Conservation (phyloP, 192 early-diverging fungal species). For the Dispira simplex region DNA sequence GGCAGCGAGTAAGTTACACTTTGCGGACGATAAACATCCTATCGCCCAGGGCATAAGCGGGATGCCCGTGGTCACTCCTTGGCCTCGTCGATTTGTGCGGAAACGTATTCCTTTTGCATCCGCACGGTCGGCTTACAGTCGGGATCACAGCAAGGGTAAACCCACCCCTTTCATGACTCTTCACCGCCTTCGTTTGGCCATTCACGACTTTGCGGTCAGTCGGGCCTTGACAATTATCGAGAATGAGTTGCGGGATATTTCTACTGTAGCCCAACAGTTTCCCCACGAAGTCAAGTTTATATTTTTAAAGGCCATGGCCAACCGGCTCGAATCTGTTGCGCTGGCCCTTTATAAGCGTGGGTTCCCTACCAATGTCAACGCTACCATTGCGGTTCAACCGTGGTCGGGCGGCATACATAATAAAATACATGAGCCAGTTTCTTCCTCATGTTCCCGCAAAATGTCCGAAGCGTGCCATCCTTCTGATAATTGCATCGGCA, state of each 20-base stretch:
- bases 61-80: neutral
- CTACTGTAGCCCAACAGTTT: neutral
- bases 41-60: neutral
- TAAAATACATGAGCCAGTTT: too few relatives aligned
- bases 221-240: neutral
- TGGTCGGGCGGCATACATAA: too few relatives aligned
- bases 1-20: neutral
- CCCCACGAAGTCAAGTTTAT: neutral
- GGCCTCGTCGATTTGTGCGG: neutral
- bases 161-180: neutral
- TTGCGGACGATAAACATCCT: neutral
- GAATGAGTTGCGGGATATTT: neutral
- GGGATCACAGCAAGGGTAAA: neutral
- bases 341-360: conserved; percentile 3
- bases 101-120: neutral
- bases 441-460: too few relatives aligned
- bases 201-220: neutral
- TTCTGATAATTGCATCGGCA: too few relatives aligned
- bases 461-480: too few relatives aligned
- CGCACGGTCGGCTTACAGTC: neutral
- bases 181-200: neutral
- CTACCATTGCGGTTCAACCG: neutral
- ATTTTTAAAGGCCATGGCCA: conserved; percentile 1
- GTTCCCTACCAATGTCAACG: neutral
- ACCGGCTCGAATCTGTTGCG: conserved; percentile 5